Evolutionary conservation across 345 rosid species (phyloP).

Genomic region (Acer saccharum): DNA sequence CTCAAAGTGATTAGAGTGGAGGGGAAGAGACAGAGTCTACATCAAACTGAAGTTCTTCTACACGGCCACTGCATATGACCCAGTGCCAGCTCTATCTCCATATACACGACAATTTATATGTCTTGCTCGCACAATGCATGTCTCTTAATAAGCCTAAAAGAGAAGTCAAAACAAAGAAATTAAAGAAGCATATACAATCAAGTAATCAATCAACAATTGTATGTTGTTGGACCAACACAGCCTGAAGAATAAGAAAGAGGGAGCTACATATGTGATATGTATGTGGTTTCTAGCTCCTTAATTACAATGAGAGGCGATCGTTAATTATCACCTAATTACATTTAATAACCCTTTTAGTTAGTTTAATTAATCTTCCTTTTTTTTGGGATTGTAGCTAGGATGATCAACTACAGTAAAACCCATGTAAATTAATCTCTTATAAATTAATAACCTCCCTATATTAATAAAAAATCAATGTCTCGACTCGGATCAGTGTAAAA

Average conservation of each 20-base stretch:
- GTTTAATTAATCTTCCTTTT: background rate
- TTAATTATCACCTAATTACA: background rate
- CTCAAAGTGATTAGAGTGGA: background rate
- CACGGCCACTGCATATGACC: slow-evolving; percentile 9
- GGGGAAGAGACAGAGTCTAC: background rate
- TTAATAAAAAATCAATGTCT: too few relatives aligned
- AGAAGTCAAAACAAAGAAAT: background rate
- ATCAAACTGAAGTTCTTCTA: slow-evolving; percentile 7
- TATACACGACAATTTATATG: background rate
- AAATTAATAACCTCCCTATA: too few relatives aligned
- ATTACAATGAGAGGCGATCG: too few relatives aligned
- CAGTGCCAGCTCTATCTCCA: background rate
- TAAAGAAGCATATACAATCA: background rate
- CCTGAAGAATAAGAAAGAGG: background rate
- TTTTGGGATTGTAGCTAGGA: background rate
- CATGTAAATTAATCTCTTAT: too few relatives aligned
- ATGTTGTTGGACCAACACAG: background rate
- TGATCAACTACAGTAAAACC: background rate
- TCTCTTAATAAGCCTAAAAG: background rate
- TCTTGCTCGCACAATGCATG: background rate
- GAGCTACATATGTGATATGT: background rate
- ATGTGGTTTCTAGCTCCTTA: background rate
- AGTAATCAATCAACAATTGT: background rate
- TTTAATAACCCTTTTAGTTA: background rate
- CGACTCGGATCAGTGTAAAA: too few relatives aligned